These are phyloP conservation scores for Kondoa subrosea DNA, from an alignment of 768 basidiomycete species.

Conservation along the genomic window DNA sequence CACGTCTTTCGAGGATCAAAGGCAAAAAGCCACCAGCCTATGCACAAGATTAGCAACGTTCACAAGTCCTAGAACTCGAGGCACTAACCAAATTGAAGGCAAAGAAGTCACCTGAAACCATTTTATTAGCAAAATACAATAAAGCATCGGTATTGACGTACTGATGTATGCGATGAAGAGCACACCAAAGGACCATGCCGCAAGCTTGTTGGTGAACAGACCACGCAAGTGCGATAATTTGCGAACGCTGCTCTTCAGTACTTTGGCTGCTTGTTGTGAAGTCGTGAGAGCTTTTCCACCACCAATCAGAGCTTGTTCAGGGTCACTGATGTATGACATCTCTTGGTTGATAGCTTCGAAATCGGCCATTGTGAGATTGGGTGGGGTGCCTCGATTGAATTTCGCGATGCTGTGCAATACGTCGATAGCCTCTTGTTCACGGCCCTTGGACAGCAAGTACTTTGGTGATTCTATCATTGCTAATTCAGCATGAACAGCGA, in stretches of 20 bases:
- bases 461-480: conserved; percentile 34
- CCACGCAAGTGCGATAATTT: conserved; percentile 31
- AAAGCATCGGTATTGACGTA: conserved; percentile 22
- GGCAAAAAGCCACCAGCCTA: conserved; percentile 33
- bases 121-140: conserved; percentile 26
- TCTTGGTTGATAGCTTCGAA: conserved; percentile 31
- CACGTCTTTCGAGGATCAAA: conserved; percentile 31
- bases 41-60: conserved; percentile 30
- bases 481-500: background rate
- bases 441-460: conserved; percentile 33
- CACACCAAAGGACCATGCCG: conserved; percentile 23
- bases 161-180: background rate
- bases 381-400: conserved; percentile 32
- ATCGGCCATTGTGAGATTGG: conserved; percentile 31
- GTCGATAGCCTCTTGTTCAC: conserved; percentile 33
- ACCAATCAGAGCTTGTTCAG: conserved; percentile 13
- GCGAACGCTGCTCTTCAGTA: conserved; percentile 13
- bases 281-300: conserved; percentile 1
- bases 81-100: conserved; percentile 5
- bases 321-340: conserved; percentile 18
- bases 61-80: conserved; percentile 13
- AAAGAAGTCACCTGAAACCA: conserved; percentile 31
- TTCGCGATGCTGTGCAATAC: conserved; percentile 34
- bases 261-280: conserved; percentile 20
- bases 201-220: conserved; percentile 30